Conservation (phyloP, 2,329 filamentous ascomycete genomes). For the Fusarium sp. region DNA sequence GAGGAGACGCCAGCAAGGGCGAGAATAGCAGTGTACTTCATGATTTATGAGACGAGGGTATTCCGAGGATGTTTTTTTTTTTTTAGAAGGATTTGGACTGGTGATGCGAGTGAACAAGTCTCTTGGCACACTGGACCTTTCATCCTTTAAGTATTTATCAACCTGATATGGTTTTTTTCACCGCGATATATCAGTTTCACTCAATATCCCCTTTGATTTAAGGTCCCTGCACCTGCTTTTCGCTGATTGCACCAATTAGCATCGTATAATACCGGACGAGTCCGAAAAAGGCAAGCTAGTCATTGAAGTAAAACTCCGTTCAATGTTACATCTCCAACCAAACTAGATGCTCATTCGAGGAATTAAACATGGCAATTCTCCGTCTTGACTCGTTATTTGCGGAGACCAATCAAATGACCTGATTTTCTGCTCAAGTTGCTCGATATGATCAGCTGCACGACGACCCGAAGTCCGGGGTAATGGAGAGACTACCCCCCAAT, state of each 20-base stretch:
- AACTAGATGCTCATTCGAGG: slow-evolving; percentile 32
- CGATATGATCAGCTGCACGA: slow-evolving; percentile 9
- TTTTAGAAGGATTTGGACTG: background rate
- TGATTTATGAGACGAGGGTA: slow-evolving; percentile 1
- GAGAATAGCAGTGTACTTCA: slow-evolving; percentile 39
- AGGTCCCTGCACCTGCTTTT: background rate
- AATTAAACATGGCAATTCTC: slow-evolving; percentile 23
- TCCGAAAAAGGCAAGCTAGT: slow-evolving; percentile 23
- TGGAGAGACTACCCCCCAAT: background rate
- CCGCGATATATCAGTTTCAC: background rate
- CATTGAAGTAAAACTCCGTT: slow-evolving; percentile 33
- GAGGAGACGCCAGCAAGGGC: slow-evolving; percentile 36
- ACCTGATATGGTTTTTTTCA: background rate
- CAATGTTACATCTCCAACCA: slow-evolving; percentile 29
- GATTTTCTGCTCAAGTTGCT: background rate
- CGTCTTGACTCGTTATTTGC: slow-evolving; percentile 7
- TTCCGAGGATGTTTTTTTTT: background rate
- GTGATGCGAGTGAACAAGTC: background rate
- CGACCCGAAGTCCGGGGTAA: slow-evolving; percentile 34
- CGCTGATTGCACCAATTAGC: slow-evolving; percentile 22
- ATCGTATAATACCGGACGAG: background rate
- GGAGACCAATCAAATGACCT: slow-evolving; percentile 6
- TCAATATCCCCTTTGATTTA: slow-evolving; percentile 1
- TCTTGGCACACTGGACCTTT: slow-evolving; percentile 12
- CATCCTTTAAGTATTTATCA: slow-evolving; percentile 25